phyloP scores from a whole-genome alignment of 176 grass and related monocot genomes.

The Raddia distichophylla region DNA sequence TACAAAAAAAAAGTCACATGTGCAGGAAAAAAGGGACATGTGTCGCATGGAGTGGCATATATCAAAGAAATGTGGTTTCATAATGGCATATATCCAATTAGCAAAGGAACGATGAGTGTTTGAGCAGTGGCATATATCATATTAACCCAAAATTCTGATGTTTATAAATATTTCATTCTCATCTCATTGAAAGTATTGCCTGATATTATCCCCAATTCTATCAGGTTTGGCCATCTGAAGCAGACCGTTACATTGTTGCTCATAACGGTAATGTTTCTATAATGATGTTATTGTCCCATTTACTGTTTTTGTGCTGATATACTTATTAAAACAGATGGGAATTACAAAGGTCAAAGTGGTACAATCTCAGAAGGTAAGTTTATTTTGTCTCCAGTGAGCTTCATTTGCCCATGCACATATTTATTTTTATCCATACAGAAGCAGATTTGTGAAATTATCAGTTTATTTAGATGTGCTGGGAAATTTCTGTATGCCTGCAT shows the following conservation, averaged over 20 bases:
- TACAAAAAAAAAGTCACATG: too few species aligned
- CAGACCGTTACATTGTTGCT: conserved; percentile 75
- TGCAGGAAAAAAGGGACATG: too few species aligned
- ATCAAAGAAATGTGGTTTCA: too few species aligned
- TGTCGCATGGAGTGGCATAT: too few species aligned
- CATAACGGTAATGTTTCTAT: conserved; percentile 68
- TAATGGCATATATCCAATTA: too few species aligned
- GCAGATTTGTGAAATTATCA: neutral
- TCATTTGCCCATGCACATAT: conserved; percentile 30
- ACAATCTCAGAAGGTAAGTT: conserved; percentile 79
- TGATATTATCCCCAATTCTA: conserved; percentile 36
- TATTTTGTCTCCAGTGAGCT: conserved; percentile 30
- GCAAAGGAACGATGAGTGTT: too few species aligned
- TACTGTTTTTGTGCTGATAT: conserved; percentile 50
- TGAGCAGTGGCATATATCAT: too few species aligned
- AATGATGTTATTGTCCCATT: conserved; percentile 23
- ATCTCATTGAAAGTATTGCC: neutral
- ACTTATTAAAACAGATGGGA: conserved; percentile 49
- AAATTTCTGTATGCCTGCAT: neutral
- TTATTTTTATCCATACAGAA: neutral
- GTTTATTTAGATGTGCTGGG: conserved; percentile 1
- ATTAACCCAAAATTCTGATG: too few species aligned
- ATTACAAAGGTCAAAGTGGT: conserved; percentile 51
- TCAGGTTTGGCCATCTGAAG: conserved; percentile 73
- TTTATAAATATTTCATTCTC: neutral